These are phyloP conservation scores for Vitis cinerea DNA, from an alignment of 164 flowering plant species.

Conservation along the genomic window DNA sequence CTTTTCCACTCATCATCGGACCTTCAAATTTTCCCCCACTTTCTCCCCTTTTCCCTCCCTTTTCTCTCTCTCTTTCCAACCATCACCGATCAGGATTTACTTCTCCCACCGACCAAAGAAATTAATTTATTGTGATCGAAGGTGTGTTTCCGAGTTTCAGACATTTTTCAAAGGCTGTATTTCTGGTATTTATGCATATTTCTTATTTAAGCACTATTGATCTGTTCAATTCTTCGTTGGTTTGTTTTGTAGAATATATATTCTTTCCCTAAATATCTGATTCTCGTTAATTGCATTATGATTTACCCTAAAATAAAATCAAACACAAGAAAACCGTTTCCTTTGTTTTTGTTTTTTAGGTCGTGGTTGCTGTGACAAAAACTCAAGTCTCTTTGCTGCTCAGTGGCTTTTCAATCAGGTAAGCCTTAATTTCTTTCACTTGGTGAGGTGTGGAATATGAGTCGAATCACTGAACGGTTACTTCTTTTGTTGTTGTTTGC, in stretches of 20 bases:
- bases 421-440: too few relatives aligned
- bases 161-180: not conserved
- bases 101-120: not conserved
- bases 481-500: too few relatives aligned
- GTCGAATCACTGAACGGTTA: too few relatives aligned
- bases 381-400: too few relatives aligned
- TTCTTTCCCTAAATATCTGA: not conserved
- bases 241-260: not conserved
- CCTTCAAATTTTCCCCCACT: slow-evolving; percentile 12
- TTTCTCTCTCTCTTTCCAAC: not conserved
- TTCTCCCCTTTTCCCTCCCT: not conserved
- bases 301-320: not conserved
- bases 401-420: too few relatives aligned
- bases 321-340: not conserved
- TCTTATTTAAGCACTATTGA: not conserved
- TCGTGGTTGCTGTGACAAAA: not conserved
- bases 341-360: not conserved
- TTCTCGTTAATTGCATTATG: not conserved
- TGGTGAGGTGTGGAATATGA: too few relatives aligned
- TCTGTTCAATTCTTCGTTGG: not conserved
- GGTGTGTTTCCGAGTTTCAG: too few relatives aligned
- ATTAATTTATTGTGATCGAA: too few relatives aligned
- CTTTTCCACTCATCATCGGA: not conserved
- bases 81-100: too few relatives aligned
- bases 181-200: not conserved